Percentiles rank a stretch among this genome's conserved stretches.
Conservation (phyloP, 2,329 filamentous ascomycete genomes). For the Raffaelea ambrosiae region DNA sequence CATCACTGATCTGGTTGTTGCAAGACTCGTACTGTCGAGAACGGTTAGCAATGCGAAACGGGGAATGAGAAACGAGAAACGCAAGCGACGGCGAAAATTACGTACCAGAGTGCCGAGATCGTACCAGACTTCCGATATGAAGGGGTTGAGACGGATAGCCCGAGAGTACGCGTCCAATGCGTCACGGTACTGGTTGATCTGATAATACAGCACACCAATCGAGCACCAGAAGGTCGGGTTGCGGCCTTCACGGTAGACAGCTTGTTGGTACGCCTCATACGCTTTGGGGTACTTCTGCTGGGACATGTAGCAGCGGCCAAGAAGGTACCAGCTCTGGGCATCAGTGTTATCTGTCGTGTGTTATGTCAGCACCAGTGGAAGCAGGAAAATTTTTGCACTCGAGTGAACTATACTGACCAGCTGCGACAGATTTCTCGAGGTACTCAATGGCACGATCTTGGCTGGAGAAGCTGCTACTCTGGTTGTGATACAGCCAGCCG, state of each 20-base stretch:
- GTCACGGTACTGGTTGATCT: conserved; percentile 99
- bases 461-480: conserved; percentile 81
- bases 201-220: conserved; percentile 97
- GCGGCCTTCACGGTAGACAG: conserved; percentile 92
- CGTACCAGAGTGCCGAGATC: conserved; percentile 91
- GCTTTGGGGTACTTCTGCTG: conserved; percentile 98
- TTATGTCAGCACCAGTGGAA: conserved; percentile 18
- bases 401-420: conserved; percentile 53
- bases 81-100: too few relatives aligned
- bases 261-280: conserved; percentile 97
- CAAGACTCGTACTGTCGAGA: conserved; percentile 79
- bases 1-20: conserved; percentile 97
- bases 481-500: conserved; percentile 95
- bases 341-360: conserved; percentile 70
- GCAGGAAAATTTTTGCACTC: too few relatives aligned
- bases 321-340: conserved; percentile 96
- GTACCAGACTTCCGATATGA: conserved; percentile 99
- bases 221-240: conserved; percentile 99
- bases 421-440: conserved; percentile 88
- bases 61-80: not conserved
- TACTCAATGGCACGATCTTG: conserved; percentile 97
- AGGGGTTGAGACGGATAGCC: conserved; percentile 91
- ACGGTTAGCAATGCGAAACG: not conserved
- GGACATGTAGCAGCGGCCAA: conserved; percentile 98
- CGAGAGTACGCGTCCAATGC: conserved; percentile 95